Evolutionary conservation across 108 stramenopile species (phyloP), one percentile per base, ranked within the genome.

Genomic region (Stephanodiscus minutulus): DNA sequence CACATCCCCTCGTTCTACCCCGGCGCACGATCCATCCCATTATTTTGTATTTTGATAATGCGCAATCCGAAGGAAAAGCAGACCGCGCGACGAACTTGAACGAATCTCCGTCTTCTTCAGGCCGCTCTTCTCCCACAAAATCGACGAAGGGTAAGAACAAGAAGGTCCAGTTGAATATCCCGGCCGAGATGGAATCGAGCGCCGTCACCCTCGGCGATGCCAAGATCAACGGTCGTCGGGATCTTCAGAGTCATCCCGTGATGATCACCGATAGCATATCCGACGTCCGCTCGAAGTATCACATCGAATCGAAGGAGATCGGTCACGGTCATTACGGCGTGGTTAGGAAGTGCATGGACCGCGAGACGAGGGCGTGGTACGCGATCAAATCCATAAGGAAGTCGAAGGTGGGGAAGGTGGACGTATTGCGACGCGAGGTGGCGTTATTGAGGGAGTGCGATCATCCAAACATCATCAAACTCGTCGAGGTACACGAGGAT

Each of bases 261-360:
- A 87, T 90, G 85, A 86, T 93, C 64, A 93, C 92, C 25, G 89
- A 93, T 64, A 87, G 82, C 29, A 54, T 93, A 39, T 74, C 85
- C n/a, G 89, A 93, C 76, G 92, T 93, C 29, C 85, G 89, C 1
- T 82, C 80, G 46, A 88, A 86, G 27, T 94, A 91, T 82, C 93
- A 94, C 69, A 91, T 94, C 52, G 87, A 94, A 62, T 73, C 93
- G 15, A 90, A 91, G 47, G 92, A 94, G 64, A 82, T 96, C 55
- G 95, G 95, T 7, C 92, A 96, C 67, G 95, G 95, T 25, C 92
- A 96, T 68, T 94, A 96, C 62, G 92, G 92, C 13, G 89, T 96
- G 6, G 95, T 96, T 5, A 88, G 95, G 31, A 94, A 96, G 62
- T 96, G 95, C 70, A 91, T 90, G 89, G 73, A 93, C 58, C 88